Evolutionary conservation across 2,329 filamentous ascomycete species (phyloP), one percentile per base, ranked within the genome.

Genomic region (Fusarium chuoi): DNA sequence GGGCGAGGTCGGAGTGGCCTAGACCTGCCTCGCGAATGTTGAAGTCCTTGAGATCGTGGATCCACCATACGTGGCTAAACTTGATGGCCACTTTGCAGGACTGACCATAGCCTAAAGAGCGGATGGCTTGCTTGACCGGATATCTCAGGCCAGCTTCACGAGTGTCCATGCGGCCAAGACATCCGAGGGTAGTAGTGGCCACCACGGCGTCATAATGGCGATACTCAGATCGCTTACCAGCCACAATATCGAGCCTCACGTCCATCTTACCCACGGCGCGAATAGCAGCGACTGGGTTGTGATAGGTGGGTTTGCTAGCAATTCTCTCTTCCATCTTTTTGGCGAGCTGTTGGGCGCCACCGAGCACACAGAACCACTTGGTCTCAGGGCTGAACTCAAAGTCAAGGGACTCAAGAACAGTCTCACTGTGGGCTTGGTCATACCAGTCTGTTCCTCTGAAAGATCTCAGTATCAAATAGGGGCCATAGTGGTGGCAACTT

Each of bases 61-160:
- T 62, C 66, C 66, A 69, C 66, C 66, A 69, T 0, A 64, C 66
- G 0, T 51, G 59, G 6, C 12, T 11, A 17, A 69, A 69, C 28
- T 69, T 69, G 38, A 69, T 69, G 3, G 48, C 66, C 3, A 69
- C 65, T 15, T 69, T 69, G 20, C 42, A 56, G 2, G 56, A 68
- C 1, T 59, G 49, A 6, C 66, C 64, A 2, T 69, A 69, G 3
- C 66, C 66, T 1, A 69, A 10, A 12, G 64, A 48, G 30, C 66
- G 66, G 9, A 69, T 68, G 4, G 66, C 64, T 28, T 69, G 66
- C 22, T 69, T 68, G 4, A 62, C 52, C 6, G 60, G 60, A 14
- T 62, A 62, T 45, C 51, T 38, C 17, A 62, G n/a, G 7, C 60
- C 60, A 28, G 60, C 60, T 14, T 62, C 41, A 7, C 60, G 51